Evolutionary conservation across 805 yeast genomes (phyloP), one percentile per base, ranked within the genome.

Genomic region (Scheffersomyces ergatensis): DNA sequence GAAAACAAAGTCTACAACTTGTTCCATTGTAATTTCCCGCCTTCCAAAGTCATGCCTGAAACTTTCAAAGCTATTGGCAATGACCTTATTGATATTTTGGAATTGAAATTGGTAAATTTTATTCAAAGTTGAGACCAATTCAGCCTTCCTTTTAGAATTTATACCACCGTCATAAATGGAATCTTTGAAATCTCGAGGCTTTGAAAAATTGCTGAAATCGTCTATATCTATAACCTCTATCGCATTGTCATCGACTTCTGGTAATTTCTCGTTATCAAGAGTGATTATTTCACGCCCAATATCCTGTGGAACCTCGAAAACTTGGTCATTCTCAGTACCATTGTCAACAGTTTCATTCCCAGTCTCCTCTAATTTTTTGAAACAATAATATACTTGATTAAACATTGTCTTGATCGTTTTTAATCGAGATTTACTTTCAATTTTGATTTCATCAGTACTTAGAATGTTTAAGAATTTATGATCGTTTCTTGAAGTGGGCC

Each of bases 91-190:
- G 3, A 37, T 37, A 20, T 39, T 37, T 12, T 43, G 34, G 19
- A 53, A 49, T 5, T 39, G 36, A 20, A 47, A 48, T 7, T 40
- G 25, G 36, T 49, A 51, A n/a, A 4, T 29, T 3, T 20, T 27
- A 20, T 35, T n/a, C 15, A 53, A 29, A 8, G n/a, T 18, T 7
- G 25, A 16, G 1, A 43, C 36, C 2, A 51, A 26, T n/a, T 37
- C 39, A 17, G 46, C 46, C 23, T 39, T 42, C 14, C 42, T 30
- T n/a, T n/a, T 25, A 1, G 49, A 32, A 19, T 40, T 32, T 14
- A 53, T 40, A 2, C 55, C 56, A 14, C 38, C 33, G 2, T 37
- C n/a, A 45, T 51, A 51, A 24, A 47, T 30, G 16, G 12, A 20
- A 11, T 30, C 32, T 5, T 29, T 14, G 18, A 5, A 14, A 14